Evolutionary conservation across 2,329 filamentous ascomycete species (phyloP).

Genomic region (Calcarisporium arbuscula): DNA sequence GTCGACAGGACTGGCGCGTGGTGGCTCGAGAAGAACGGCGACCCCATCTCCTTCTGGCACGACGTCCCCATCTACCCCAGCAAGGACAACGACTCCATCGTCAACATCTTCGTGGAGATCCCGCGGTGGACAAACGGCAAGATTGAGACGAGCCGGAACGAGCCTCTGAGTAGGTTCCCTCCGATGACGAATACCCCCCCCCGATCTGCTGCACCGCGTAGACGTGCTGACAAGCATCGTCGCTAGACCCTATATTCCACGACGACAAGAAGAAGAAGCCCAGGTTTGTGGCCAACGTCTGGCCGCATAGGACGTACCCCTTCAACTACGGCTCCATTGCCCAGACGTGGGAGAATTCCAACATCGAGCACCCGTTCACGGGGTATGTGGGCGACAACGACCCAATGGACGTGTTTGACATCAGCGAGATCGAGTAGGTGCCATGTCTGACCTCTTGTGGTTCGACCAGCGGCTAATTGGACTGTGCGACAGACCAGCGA

Average conservation of each 20-base stretch:
- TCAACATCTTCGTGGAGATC: constrained; percentile 35
- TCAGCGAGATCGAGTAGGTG: constrained; percentile 24
- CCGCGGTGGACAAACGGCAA: constrained; percentile 35
- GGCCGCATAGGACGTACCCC: constrained; percentile 37
- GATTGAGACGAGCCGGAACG: constrained; percentile 31
- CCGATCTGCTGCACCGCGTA: too few species aligned
- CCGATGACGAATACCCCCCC: background rate
- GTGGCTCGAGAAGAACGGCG: constrained; percentile 32
- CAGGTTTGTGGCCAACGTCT: constrained; percentile 34
- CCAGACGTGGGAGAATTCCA: constrained; percentile 38
- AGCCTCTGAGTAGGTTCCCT: constrained; percentile 28
- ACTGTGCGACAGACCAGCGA: constrained; percentile 16
- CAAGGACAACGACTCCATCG: constrained; percentile 23
- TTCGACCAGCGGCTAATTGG: too few species aligned
- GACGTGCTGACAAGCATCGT: background rate
- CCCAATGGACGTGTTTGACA: constrained; percentile 35
- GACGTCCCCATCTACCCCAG: constrained; percentile 34
- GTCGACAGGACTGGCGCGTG: constrained; percentile 30
- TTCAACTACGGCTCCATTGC: constrained; percentile 38
- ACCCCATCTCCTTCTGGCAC: constrained; percentile 35
- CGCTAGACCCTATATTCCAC: constrained; percentile 32
- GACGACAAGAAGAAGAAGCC: constrained; percentile 29
- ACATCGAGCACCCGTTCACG: constrained; percentile 31
- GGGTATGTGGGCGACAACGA: constrained; percentile 33
- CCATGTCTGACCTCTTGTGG: background rate